Conservation (phyloP, 495 filamentous ascomycete species). For the Copromyces sp. region DNA sequence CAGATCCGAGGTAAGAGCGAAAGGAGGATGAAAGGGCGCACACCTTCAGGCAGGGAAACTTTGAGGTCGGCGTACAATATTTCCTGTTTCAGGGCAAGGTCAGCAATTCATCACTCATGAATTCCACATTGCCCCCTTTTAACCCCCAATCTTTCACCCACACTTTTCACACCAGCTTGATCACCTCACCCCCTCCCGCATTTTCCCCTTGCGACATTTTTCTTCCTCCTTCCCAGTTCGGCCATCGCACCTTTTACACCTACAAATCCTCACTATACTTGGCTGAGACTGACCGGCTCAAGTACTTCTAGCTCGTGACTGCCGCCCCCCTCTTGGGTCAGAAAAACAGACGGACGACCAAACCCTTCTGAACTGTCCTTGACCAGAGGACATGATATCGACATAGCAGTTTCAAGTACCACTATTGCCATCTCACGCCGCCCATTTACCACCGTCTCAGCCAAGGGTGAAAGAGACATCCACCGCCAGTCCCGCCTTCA, state of each 20-base stretch:
- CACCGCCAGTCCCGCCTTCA: not conserved
- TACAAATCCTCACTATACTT: not conserved
- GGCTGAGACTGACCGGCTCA: not conserved
- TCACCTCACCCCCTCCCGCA: not conserved
- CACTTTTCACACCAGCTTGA: not conserved
- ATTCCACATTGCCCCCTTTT: not conserved
- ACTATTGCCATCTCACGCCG: not conserved
- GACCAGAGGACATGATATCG: not conserved
- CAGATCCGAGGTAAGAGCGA: not conserved
- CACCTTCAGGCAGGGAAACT: not conserved
- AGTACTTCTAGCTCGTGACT: not conserved
- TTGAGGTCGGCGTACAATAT: not conserved
- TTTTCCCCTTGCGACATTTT: constrained; percentile 14
- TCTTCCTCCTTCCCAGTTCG: not conserved
- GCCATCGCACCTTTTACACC: not conserved
- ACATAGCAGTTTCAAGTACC: not conserved
- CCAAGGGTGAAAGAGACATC: not conserved
- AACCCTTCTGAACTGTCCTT: not conserved
- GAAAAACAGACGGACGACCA: not conserved
- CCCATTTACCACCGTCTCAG: not conserved
- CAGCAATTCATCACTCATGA: not conserved
- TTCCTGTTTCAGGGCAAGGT: not conserved
- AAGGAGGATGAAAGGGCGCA: not conserved
- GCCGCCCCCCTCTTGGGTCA: not conserved
- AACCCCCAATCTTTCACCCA: not conserved